Conservation (phyloP, 2,329 filamentous ascomycete genomes). For the Sclerotinia minor region DNA sequence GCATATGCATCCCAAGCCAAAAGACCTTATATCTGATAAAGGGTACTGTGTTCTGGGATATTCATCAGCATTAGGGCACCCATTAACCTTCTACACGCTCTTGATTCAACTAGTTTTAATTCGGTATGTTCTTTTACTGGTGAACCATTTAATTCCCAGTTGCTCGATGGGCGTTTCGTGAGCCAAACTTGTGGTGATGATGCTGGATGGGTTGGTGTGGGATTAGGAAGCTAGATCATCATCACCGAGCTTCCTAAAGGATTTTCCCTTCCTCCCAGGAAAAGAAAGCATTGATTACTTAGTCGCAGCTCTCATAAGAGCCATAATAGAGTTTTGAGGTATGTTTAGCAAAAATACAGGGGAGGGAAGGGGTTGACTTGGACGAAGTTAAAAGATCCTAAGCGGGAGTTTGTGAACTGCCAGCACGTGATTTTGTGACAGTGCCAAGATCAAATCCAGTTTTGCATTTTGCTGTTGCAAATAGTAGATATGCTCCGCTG, state of each 20-base stretch:
- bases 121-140: background rate
- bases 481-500: background rate
- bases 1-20: too few relatives aligned
- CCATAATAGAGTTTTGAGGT: background rate
- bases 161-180: background rate
- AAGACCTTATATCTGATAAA: background rate
- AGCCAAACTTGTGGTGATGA: too few relatives aligned
- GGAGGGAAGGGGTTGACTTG: background rate
- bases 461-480: background rate
- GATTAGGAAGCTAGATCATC: background rate
- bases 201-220: too few relatives aligned
- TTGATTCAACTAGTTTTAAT: background rate
- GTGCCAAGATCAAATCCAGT: background rate
- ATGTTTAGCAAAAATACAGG: background rate
- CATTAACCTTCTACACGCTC: background rate
- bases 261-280: too few relatives aligned
- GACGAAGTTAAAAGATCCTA: background rate
- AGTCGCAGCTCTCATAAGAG: too few relatives aligned
- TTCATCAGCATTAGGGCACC: background rate
- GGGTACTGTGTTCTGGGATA: background rate
- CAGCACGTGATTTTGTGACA: background rate
- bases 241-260: background rate
- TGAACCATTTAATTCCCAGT: background rate
- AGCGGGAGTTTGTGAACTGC: background rate
- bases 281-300: too few relatives aligned